These are phyloP conservation scores for Claviceps sorghi DNA, from an alignment of 2,329 filamentous ascomycete genomes.

Conservation along the genomic window DNA sequence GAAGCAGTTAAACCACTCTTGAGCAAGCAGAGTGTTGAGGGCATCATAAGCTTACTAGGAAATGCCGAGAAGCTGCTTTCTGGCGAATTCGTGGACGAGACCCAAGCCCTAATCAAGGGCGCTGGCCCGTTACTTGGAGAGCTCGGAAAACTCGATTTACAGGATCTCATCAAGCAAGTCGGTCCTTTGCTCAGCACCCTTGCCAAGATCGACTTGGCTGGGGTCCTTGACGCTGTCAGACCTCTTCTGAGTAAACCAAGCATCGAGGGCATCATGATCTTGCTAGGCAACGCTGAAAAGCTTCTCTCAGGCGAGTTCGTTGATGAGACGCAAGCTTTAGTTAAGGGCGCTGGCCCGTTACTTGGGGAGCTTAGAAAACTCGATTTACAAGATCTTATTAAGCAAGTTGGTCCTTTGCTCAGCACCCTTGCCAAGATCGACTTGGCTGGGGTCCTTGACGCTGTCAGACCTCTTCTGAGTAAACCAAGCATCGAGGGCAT, in stretches of 20 bases:
- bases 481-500: slow-evolving; percentile 16
- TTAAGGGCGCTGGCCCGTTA: slow-evolving; percentile 18
- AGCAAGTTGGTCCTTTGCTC: slow-evolving; percentile 17
- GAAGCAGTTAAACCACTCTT: slow-evolving; percentile 16
- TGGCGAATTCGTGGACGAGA: slow-evolving; percentile 18
- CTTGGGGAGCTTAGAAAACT: slow-evolving; percentile 11
- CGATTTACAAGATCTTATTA: slow-evolving; percentile 14
- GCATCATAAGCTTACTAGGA: slow-evolving; percentile 19
- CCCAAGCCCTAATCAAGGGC: slow-evolving; percentile 19
- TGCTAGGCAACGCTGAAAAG: slow-evolving; percentile 19
- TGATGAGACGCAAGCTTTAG: slow-evolving; percentile 17
- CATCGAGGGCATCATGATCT: slow-evolving; percentile 17
- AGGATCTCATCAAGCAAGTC: slow-evolving; percentile 13
- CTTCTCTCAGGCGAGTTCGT: slow-evolving; percentile 20
- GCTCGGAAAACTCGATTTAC: slow-evolving; percentile 11
- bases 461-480: slow-evolving; percentile 15
- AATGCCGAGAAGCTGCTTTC: slow-evolving; percentile 19
- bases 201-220: slow-evolving; percentile 18
- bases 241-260: slow-evolving; percentile 15
- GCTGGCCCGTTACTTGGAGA: slow-evolving; percentile 16
- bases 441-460: slow-evolving; percentile 15
- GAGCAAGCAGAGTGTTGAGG: slow-evolving; percentile 11
- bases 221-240: slow-evolving; percentile 13
- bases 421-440: slow-evolving; percentile 18
- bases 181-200: slow-evolving; percentile 18